Base-by-base conservation (phyloP, 495 filamentous ascomycete species). In the Penicillium cinerascens region DNA sequence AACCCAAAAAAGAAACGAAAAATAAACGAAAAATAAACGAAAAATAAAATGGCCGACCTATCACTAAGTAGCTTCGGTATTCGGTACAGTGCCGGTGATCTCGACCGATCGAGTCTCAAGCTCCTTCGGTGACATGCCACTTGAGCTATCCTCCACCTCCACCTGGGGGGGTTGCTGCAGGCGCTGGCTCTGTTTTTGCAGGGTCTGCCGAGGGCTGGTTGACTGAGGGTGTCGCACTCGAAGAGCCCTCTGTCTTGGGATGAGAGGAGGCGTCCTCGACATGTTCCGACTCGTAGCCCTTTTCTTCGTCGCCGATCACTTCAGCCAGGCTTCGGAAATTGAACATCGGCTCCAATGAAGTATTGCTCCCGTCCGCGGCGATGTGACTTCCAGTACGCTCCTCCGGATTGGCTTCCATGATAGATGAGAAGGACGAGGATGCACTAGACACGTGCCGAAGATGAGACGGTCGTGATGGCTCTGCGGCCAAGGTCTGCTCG, bases 261-360 rank as follows among this genome's bases (percentile, higher is more conserved):
- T 45, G 51, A 11, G 48, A 42, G 2, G 54, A 23, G 17, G 64
- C 56, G 41, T 73, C 59, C 52, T 77, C 74, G 38, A 72, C 64
- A 59, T 81, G 69, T 48, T 81, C 78, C 25, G 74, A 66, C 47
- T 67, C 69, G 4, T 65, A 62, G 20, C 61, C 59, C 46, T 75
- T 76, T n/a, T 85, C 82, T 47, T 87, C 84, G 27, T 82, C 74
- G 3, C 85, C 88, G 47, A 96, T 91, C 61, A 96, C 87, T 52
- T 87, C 88, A 3, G 88, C 88, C 22, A 97, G 74, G 57, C 90
- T 96, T 47, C 88, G 76, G 60, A 97, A 96, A 67, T 95, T 96
- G 72, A 95, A 92, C 82, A 95, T 83, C 2, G 88, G 82, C 59
- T 96, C 92, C 0, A 74, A 67, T 42, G 81, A 79, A 1, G 79